These are phyloP conservation scores for Penicillium turbatum DNA, from an alignment of 495 filamentous ascomycete genomes.

Conservation along the genomic window DNA sequence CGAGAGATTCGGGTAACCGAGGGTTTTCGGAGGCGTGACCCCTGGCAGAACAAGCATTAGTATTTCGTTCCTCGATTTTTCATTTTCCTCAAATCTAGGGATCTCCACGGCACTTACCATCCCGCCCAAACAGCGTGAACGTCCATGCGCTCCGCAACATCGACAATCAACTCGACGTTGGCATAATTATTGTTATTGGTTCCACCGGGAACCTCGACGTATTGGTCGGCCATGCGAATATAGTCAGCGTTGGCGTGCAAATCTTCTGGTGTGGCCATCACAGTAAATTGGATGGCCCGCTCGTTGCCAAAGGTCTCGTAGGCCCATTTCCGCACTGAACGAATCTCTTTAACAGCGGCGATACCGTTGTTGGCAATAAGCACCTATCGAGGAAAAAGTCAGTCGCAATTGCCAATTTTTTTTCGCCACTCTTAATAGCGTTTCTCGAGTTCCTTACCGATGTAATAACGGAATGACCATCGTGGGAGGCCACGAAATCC, in stretches of 20 bases:
- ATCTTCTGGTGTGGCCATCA: conserved; percentile 99
- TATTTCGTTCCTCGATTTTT: neutral
- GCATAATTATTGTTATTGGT: conserved; percentile 99
- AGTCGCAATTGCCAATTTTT: neutral
- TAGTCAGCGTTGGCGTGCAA: conserved; percentile 96
- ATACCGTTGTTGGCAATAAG: conserved; percentile 99
- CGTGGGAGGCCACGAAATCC: conserved; percentile 86
- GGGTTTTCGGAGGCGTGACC: conserved; percentile 99
- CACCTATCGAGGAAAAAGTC: conserved; percentile 54
- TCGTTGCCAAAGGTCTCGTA: conserved; percentile 99
- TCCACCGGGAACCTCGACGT: conserved; percentile 96
- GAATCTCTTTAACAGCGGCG: conserved; percentile 97
- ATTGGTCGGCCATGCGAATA: conserved; percentile 98
- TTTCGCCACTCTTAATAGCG: neutral
- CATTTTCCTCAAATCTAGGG: neutral
- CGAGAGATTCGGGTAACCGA: conserved; percentile 89
- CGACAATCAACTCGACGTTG: conserved; percentile 98
- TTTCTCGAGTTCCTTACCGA: conserved; percentile 58
- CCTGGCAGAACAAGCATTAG: conserved; percentile 45
- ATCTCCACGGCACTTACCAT: conserved; percentile 58
- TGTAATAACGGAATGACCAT: conserved; percentile 95
- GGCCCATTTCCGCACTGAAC: conserved; percentile 98
- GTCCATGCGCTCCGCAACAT: conserved; percentile 97
- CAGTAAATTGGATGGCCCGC: conserved; percentile 96
- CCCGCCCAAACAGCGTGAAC: conserved; percentile 99